Base-by-base conservation (phyloP, 805 yeast species). In the Yueomyces sp. region DNA sequence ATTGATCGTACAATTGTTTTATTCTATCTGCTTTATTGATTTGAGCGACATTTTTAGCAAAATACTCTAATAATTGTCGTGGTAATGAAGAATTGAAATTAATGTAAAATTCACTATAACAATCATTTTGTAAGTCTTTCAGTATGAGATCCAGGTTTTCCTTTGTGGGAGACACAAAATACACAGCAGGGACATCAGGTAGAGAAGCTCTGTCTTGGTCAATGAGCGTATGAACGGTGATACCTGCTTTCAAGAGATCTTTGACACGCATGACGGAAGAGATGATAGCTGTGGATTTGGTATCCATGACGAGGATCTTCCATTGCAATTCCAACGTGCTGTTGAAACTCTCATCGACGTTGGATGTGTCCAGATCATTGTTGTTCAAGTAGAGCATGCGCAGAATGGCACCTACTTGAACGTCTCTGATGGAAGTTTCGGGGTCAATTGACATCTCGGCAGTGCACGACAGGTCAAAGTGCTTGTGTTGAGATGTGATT, bases 141-240 rank as follows among this genome's bases (percentile, higher is more conserved):
- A 85, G 73, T 36, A 92, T 83, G 32, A 64, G 57, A 31, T 74
- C 65, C 38, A 92, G 69, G 57, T 92, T 92, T 40, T 76, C 90
- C 29, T 72, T 67, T 0, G 92, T 83, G 4, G 98, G 97, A 45
- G 83, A 82, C 33, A 92, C 81, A 53, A 92, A 90, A 64, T 92
- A 92, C 40, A 92, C 76, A 3, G 79, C 97, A 0, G 97, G 96
- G 11, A 90, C 97, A 54, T 92, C 98, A 2, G 94, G 88, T 42
- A 92, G 70, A 1, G 90, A 74, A n/a, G 88, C 76, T 48, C 98
- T 70, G 45, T 73, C 76, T 40, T 86, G 70, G 44, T 70, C 69
- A 44, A 90, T 77, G 41, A 83, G 64, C 46, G 90, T 72, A 58
- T 92, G 97, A 55, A 87, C 81, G 0, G 99, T 92, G 45, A 92